phyloP scores from a whole-genome alignment of 768 basidiomycete genomes.

The Leccinum pellstonianum region DNA sequence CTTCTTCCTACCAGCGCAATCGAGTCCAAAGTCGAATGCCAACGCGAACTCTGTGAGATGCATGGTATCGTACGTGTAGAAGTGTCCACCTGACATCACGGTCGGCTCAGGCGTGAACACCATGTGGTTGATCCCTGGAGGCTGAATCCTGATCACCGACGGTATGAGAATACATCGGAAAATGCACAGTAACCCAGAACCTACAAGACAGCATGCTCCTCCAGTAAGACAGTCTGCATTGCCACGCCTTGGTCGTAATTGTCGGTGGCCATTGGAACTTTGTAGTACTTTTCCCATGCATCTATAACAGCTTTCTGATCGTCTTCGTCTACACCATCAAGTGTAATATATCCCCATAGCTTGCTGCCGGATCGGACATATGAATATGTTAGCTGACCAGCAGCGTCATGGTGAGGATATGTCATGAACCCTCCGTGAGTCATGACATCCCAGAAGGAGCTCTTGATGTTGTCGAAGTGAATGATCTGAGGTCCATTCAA shows the following conservation, averaged over 20 bases:
- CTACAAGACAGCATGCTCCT: neutral
- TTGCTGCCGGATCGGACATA: neutral
- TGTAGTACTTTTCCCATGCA: neutral
- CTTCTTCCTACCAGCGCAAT: neutral
- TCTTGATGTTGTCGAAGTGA: neutral
- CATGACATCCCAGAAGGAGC: neutral
- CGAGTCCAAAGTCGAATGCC: neutral
- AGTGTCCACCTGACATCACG: neutral
- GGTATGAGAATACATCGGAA: too few relatives aligned
- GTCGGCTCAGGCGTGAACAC: neutral
- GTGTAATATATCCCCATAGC: neutral
- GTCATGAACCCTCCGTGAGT: neutral
- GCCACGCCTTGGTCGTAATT: neutral
- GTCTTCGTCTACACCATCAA: neutral
- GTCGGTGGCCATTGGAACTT: neutral
- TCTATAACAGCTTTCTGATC: neutral
- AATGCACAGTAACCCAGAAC: neutral
- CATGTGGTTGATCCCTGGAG: neutral
- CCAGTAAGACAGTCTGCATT: neutral
- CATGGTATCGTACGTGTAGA: neutral
- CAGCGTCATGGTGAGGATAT: neutral
- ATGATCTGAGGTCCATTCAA: neutral
- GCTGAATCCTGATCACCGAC: neutral
- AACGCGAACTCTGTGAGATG: neutral
- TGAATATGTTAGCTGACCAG: neutral